These are phyloP conservation scores for Ophiognomonia clavigignenti-juglandacearum DNA, from an alignment of 2,329 filamentous ascomycete genomes.

Conservation along the genomic window DNA sequence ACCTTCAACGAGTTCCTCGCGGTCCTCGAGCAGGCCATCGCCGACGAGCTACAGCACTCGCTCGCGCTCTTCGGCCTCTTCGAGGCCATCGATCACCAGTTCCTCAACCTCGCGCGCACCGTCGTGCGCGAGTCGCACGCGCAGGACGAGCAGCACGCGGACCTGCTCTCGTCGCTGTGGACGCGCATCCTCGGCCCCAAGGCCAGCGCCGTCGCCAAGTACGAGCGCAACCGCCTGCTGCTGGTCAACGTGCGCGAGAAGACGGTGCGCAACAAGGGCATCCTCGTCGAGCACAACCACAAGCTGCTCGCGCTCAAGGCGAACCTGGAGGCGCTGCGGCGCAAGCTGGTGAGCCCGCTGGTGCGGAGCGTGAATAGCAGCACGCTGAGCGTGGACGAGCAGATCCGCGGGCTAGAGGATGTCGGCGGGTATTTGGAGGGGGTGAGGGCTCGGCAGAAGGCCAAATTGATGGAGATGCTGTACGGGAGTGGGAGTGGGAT, in stretches of 20 bases:
- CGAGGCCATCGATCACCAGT: slow-evolving; percentile 84
- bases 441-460: slow-evolving; percentile 75
- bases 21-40: slow-evolving; percentile 85
- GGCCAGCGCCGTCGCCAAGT: slow-evolving; percentile 74
- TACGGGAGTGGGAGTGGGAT: slow-evolving; percentile 43
- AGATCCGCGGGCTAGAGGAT: slow-evolving; percentile 76
- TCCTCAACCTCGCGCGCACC: slow-evolving; percentile 79
- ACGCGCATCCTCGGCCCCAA: slow-evolving; percentile 75
- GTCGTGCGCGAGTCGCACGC: slow-evolving; percentile 78
- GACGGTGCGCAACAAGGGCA: slow-evolving; percentile 81
- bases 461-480: slow-evolving; percentile 74
- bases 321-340: slow-evolving; percentile 77
- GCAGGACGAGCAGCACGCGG: slow-evolving; percentile 75
- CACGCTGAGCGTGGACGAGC: slow-evolving; percentile 73
- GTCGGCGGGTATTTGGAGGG: slow-evolving; percentile 74
- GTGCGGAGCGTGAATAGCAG: slow-evolving; percentile 66
- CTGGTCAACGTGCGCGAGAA: slow-evolving; percentile 74
- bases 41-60: slow-evolving; percentile 75
- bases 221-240: slow-evolving; percentile 81
- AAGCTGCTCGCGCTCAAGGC: slow-evolving; percentile 79
- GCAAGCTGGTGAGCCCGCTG: slow-evolving; percentile 79
- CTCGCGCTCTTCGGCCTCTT: slow-evolving; percentile 83
- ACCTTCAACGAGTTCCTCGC: slow-evolving; percentile 85
- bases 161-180: slow-evolving; percentile 82
- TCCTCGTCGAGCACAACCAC: slow-evolving; percentile 82